Base-by-base conservation (phyloP, 345 rosid species). In the Linum lewisii region DNA sequence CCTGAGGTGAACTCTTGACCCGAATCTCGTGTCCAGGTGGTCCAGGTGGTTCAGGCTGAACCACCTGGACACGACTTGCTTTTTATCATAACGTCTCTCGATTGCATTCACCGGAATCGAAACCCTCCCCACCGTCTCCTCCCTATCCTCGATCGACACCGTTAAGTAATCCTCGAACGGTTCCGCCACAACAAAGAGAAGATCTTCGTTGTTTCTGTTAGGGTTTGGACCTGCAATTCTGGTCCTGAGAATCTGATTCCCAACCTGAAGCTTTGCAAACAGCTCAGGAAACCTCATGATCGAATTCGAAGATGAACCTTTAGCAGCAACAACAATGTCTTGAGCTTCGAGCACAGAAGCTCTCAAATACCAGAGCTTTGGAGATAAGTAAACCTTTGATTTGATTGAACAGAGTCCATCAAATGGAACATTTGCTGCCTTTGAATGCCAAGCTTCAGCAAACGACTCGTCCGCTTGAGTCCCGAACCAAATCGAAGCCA, bases 381-480 rank as follows among this genome's bases (percentile, higher is more conserved):
- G 90, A 16, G 95, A 84, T 7, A 86, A 66, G 66, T 84, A 86
- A 58, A 80, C 84, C 66, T 86, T 86, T 2, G 95, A 86, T 55
- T 82, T 86, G 24, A 84, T 72, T 5, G 81, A 75, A 53, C 79
- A 66, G 24, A 84, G 84, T 2, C 81, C 85, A 13, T 84, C 88
- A 58, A 74, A 67, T 59, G 80, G 85, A 25, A 86, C 82, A 63
- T 77, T 82, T n/a, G 84, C 84, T 3, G 86, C 78, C 69, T 80
- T 80, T 0, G 90, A 82, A 60, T 86, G 90, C 90, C 90, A 86
- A 6, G 95, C 86, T 63, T 84, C 90, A 1, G 81, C 65, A 61
- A 84, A 86, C 4, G 86, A 83, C 52, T 86, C 90, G 1, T 86
- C 90, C 6, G 88, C 95, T 60, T 86, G 95, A 57, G 90, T 84